Percentiles rank a stretch among this genome's conserved stretches.
These are phyloP conservation scores for Talaromyces sp. DNA, from an alignment of 2,329 filamentous ascomycete species.

Conservation along the genomic window DNA sequence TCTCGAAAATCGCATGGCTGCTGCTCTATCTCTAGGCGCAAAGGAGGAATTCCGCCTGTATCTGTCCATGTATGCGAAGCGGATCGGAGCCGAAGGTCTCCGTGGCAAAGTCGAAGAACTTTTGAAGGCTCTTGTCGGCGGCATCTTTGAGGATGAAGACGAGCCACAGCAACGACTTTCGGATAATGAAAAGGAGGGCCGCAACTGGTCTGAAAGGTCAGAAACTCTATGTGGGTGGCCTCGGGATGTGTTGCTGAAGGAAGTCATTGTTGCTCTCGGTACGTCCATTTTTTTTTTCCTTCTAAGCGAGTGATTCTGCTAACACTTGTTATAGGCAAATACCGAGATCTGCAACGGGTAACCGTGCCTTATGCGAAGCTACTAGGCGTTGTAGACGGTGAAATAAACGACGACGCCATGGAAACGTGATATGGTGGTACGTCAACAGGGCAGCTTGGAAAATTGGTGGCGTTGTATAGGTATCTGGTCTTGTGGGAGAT, in stretches of 20 bases:
- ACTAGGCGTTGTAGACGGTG: conserved; percentile 52
- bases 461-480: background rate
- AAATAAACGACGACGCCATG: conserved; percentile 27
- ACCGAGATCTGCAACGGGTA: conserved; percentile 85
- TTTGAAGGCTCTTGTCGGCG: conserved; percentile 72
- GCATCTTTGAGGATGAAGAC: conserved; percentile 55
- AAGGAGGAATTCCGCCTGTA: conserved; percentile 92
- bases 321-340: conserved; percentile 65
- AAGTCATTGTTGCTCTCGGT: conserved; percentile 90
- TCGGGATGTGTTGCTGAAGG: conserved; percentile 77
- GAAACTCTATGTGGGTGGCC: conserved; percentile 87
- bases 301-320: background rate
- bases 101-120: conserved; percentile 90
- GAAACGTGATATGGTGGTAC: conserved; percentile 3
- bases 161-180: conserved; percentile 23
- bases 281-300: conserved; percentile 33
- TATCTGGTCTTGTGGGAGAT: background rate
- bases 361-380: conserved; percentile 91
- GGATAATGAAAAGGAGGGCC: conserved; percentile 35
- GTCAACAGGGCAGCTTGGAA: background rate
- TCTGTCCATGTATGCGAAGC: conserved; percentile 96
- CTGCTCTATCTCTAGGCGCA: conserved; percentile 75
- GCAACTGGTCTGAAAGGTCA: conserved; percentile 44
- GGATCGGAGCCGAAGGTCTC: conserved; percentile 83
- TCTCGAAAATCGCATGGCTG: conserved; percentile 89